Base-by-base conservation (phyloP, 768 basidiomycete genomes). In the Rhodosporidiobolus sp. region DNA sequence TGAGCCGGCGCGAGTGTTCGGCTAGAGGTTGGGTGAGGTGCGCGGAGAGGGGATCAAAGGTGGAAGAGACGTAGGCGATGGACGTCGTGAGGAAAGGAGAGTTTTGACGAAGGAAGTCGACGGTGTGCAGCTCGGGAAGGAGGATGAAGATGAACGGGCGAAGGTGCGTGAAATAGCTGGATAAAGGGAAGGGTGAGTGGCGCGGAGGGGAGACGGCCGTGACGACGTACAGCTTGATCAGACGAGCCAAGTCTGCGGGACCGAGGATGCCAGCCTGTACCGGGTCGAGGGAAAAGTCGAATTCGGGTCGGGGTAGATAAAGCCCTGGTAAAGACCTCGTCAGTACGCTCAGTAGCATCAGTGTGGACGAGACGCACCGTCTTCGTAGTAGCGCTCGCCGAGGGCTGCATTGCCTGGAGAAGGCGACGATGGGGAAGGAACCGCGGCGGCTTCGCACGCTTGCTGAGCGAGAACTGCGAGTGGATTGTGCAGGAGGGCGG, bases 11-110 rank as follows among this genome's bases (percentile, higher is more conserved):
- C 1, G 46, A 55, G 14, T 69, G 68, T 8, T 14, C n/a, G 10
- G 28, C 16, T 34, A 69, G 61, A 2, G 48, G n/a, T n/a, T 20
- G 46, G 19, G 56, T 17, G 30, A 63, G 46, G 24, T 69, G 61
- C 0, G 34, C 46, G 8, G 48, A 43, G 10, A 43, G 54, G 22
- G 68, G 55, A 46, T 46, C 48, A 28, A 49, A 69, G 3, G 28
- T 34, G 1, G 68, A 30, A 16, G 56, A 32, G n/a, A 50, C 24
- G 35, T 8, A 57, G 55, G 61, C 61, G 28, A 69, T 9, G 20
- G n/a, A 24, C 14, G 61, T 69, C 16, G 34, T 24, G 55, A 69
- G 68, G 55, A 69, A 69, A n/a, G 68, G 68, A 12, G 61, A 63
- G 20, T 30, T 43, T 16, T 38, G 46, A n/a, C 62, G 68, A 1